phyloP scores from a whole-genome alignment of 2,329 filamentous ascomycete species.

The Hymenoscyphus fructigenus region DNA sequence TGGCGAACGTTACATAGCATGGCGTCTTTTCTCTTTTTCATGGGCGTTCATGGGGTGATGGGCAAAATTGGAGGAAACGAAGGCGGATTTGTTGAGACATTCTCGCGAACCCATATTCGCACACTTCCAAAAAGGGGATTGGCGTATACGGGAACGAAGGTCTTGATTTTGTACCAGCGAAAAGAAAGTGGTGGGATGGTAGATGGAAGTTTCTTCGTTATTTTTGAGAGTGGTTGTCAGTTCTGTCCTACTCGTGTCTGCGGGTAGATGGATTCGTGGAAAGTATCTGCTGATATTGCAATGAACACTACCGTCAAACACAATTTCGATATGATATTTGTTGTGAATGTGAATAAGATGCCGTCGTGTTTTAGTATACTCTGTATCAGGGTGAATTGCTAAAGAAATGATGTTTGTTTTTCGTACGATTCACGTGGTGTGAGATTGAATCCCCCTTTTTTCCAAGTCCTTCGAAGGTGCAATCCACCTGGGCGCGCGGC shows the following conservation, averaged over 20 bases:
- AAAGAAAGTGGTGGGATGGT: neutral
- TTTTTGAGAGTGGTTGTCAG: neutral
- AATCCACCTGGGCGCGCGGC: too few species aligned
- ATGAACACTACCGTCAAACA: neutral
- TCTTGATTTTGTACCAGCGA: neutral
- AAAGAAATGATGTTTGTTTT: too few species aligned
- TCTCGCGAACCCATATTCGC: neutral
- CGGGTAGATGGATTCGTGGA: constrained; percentile 2
- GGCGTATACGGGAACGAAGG: constrained; percentile 1
- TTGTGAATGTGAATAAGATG: neutral
- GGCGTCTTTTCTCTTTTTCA: constrained; percentile 20
- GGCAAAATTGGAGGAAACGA: neutral
- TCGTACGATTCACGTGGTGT: too few species aligned
- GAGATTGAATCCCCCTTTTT: too few species aligned
- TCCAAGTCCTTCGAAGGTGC: too few species aligned
- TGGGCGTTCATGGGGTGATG: constrained; percentile 6
- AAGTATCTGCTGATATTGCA: neutral
- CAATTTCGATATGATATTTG: too few species aligned
- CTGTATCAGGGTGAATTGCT: neutral
- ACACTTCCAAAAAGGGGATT: neutral
- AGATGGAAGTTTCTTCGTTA: neutral
- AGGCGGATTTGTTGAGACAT: constrained; percentile 6
- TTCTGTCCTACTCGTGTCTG: neutral
- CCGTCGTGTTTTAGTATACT: neutral
- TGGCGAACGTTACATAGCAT: constrained; percentile 23